Evolutionary conservation across 2,329 filamentous ascomycete genomes (phyloP), one percentile per base, ranked within the genome.

Genomic region (Ramichloridium luteum): DNA sequence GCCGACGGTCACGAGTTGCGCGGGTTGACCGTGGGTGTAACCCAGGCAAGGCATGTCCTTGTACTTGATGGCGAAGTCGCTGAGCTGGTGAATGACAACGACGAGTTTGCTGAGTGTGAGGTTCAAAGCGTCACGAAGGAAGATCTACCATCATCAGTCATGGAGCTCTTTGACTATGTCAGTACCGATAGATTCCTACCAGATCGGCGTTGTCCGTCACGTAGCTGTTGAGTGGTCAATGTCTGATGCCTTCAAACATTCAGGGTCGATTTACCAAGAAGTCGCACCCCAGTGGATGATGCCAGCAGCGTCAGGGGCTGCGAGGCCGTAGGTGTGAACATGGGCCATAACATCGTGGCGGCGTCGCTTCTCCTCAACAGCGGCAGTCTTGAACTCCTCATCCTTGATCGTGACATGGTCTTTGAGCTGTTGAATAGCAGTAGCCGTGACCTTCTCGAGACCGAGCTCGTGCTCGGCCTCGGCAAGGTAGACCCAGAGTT

Each of bases 401-500:
- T 67, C 63, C 39, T 60, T 51, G 27, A 67, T 62, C 12, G 51
- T 48, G 35, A 60, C 47, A 40, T 65, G 54, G 26, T 53, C 52
- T 37, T 59, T 56, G 56, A 68, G 59, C 50, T 67, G 60, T 34
- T 51, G 39, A 32, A 67, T 55, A 1, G 62, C 64, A 25, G 86
- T 68, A n/a, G 72, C 70, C 10, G 72, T 75, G 52, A 93, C 86
- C 20, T 23, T 23, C 27, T 60, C 62, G 28, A 93, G 70, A 3
- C 84, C 84, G 2, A 93, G 70, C 56, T 86, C 79, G 55, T 76
- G 77, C 64, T 93, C 79, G 6, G 71, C 67, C 64, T 93, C 78
- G 14, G 85, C 85, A 8, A 93, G 77, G 60, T 70, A 76, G 27
- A 88, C 64, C 86, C 86, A 94, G 12, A 93, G 72, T 54, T 81